Evolutionary conservation across 352 stramenopile species (phyloP).

Genomic region (Globisporangium solare): DNA sequence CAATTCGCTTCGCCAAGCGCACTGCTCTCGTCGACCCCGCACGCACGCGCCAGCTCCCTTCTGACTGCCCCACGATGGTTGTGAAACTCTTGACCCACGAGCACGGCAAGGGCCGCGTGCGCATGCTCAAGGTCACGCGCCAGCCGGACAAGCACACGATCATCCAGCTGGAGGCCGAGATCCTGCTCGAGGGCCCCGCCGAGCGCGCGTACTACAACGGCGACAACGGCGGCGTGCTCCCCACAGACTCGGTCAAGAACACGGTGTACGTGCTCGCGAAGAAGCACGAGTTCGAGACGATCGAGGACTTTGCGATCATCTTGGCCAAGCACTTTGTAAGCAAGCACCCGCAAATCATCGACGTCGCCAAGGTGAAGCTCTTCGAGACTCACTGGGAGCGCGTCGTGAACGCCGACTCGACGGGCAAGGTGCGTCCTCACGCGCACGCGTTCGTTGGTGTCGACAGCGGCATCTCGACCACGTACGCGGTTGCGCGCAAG

Average conservation of each 20-base stretch:
- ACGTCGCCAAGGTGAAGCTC: slow-evolving; percentile 69
- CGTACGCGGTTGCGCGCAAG: slow-evolving; percentile 56
- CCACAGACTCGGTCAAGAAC: slow-evolving; percentile 90
- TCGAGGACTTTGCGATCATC: slow-evolving; percentile 86
- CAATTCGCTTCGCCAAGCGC: slow-evolving; percentile 30
- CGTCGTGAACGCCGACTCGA: slow-evolving; percentile 46
- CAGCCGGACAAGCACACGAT: slow-evolving; percentile 70
- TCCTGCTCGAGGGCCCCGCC: slow-evolving; percentile 78
- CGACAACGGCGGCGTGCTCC: slow-evolving; percentile 82
- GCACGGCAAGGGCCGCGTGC: slow-evolving; percentile 86
- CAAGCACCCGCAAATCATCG: slow-evolving; percentile 70
- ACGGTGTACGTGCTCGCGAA: slow-evolving; percentile 87
- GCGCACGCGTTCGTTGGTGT: slow-evolving; percentile 73
- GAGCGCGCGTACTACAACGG: slow-evolving; percentile 77
- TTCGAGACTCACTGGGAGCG: slow-evolving; percentile 77
- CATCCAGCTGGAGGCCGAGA: slow-evolving; percentile 77
- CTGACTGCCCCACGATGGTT: slow-evolving; percentile 32
- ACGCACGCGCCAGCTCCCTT: background rate
- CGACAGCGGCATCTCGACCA: slow-evolving; percentile 46
- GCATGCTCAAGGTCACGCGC: slow-evolving; percentile 83
- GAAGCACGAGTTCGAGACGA: slow-evolving; percentile 81
- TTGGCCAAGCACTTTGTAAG: slow-evolving; percentile 85
- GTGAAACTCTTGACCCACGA: slow-evolving; percentile 67
- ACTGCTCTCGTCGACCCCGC: slow-evolving; percentile 1
- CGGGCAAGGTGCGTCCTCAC: slow-evolving; percentile 48